Percentiles rank a stretch among this genome's conserved stretches.
Conservation (phyloP, 202 grass and related monocot genomes). For the Setaria viridis region DNA sequence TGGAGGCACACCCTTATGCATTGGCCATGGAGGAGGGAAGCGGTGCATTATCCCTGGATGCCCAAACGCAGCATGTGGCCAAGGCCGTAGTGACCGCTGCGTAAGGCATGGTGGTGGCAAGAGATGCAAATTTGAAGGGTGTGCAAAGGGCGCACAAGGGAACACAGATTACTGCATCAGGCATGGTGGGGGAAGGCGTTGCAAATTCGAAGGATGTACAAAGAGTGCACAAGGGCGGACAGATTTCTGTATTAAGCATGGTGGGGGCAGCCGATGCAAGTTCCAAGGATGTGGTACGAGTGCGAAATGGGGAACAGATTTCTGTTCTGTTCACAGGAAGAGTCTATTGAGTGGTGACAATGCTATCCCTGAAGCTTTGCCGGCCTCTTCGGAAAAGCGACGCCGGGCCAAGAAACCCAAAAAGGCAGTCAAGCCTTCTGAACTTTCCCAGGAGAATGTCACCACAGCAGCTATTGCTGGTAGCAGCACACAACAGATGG, state of each 20-base stretch:
- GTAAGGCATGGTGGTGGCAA: constrained; percentile 81
- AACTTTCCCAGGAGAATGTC: constrained; percentile 12
- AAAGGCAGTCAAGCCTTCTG: constrained; percentile 21
- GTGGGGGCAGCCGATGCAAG: constrained; percentile 62
- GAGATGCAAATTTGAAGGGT: constrained; percentile 68
- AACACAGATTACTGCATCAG: constrained; percentile 60
- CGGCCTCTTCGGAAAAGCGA: constrained; percentile 32
- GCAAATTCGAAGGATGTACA: constrained; percentile 59
- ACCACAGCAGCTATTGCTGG: constrained; percentile 38
- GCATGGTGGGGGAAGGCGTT: constrained; percentile 63
- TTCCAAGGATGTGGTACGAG: constrained; percentile 53
- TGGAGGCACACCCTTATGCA: constrained; percentile 63
- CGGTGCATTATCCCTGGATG: constrained; percentile 52
- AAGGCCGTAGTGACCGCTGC: constrained; percentile 61
- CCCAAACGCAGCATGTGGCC: constrained; percentile 60
- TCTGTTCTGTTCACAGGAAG: constrained; percentile 55
- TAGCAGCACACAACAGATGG: constrained; percentile 43
- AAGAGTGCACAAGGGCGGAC: constrained; percentile 65
- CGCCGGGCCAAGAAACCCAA: constrained; percentile 40
- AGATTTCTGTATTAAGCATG: constrained; percentile 60
- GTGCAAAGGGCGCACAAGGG: constrained; percentile 63
- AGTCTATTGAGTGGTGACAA: constrained; percentile 15
- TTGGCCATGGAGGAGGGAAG: constrained; percentile 68
- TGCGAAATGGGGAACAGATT: constrained; percentile 54
- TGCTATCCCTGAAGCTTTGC: constrained; percentile 32